Base-by-base conservation (phyloP, 106 monocot species). In the Acorus gramineus region DNA sequence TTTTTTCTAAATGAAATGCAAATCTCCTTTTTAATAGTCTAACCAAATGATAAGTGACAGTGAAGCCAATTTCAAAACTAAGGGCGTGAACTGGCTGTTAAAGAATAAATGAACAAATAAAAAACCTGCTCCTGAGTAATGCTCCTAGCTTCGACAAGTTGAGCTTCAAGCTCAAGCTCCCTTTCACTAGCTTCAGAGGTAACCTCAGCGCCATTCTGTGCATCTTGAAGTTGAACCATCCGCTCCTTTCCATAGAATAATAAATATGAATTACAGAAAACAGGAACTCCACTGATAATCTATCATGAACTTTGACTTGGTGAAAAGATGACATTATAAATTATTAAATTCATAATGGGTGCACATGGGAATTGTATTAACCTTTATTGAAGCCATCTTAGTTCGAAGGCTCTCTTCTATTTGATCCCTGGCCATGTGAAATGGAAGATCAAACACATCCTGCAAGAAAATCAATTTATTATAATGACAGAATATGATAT, bases 301-400 rank as follows among this genome's bases (percentile, higher is more conserved):
- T 1, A 28, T 28, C 28, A 28, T 28, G 28, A 28, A 28, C 28
- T 28, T 28, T 28, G 28, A 1, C 28, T 28, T 28, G 28, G 28
- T 0, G 28, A 28, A 28, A 28, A 28, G 28, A 28, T 0, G 28
- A 28, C 28, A 28, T 28, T 28, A 28, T 28, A 28, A 28, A 28
- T 1, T 28, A 28, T 28, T 28, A 28, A 28, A 28, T 28, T 28
- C 28, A 28, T 28, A 28, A 1, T 28, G 28, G 28, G 28, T 28
- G 28, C n/a, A 14, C 0, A 45, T 13, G 3, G 14, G 4, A 11
- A 47, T 52, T 50, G 13, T 57, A 57, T 48, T 12, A 5, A 96
- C 98, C 92, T 98, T 98, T 44, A 98, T 98, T 53, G 98, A 98
- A 65, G 88, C 47, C 98, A 98, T 98, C 74, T 98, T 98, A 52